Base-by-base conservation (phyloP, 768 basidiomycete species). In the Favolaschia claudopus region DNA sequence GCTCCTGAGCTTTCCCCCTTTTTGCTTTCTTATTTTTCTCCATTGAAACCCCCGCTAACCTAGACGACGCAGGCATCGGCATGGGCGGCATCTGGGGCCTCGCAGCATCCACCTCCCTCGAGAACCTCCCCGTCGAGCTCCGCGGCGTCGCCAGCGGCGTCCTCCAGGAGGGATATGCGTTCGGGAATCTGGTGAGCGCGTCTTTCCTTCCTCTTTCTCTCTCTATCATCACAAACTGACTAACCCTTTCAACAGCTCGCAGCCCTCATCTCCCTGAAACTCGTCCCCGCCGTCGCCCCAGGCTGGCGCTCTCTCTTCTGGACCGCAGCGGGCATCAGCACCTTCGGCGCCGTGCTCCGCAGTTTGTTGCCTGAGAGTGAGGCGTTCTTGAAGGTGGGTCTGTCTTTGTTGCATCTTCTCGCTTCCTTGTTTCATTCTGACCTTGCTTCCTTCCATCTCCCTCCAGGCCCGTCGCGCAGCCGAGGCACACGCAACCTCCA, bases 111-210 rank as follows among this genome's bases (percentile, higher is more conserved):
- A 57, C 55, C 39, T 7, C 47, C 25, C 47, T 57, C 55, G 55
- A 57, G 39, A 57, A 57, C 27, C 55, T 57, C 38, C 55, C 47
- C 40, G 87, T 91, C 31, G 89, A 92, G 68, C 82, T 86, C 14
- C 90, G 95, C 71, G 96, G 96, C 22, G 75, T 96, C 2, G 88
- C 86, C 4, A 89, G 86, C 22, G 96, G 96, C 12, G 74, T 96
- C 47, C 71, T 98, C 2, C 95, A 97, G 66, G 34, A 55, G 39
- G 43, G 54, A 19, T 55, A 55, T 39, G 47, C 55, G 9, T 34
- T 57, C 19, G 42, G 56, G 28, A 37, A 58, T 38, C 34, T 58
- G 34, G 56, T 50, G 46, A 45, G 20, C 31, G 15, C 5, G 12
- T 17, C 47, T 46, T 46, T 32, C 24, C 32, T 15, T 8, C 29